phyloP scores from a whole-genome alignment of 2,329 filamentous ascomycete genomes.

The Talaromyces piceae region DNA sequence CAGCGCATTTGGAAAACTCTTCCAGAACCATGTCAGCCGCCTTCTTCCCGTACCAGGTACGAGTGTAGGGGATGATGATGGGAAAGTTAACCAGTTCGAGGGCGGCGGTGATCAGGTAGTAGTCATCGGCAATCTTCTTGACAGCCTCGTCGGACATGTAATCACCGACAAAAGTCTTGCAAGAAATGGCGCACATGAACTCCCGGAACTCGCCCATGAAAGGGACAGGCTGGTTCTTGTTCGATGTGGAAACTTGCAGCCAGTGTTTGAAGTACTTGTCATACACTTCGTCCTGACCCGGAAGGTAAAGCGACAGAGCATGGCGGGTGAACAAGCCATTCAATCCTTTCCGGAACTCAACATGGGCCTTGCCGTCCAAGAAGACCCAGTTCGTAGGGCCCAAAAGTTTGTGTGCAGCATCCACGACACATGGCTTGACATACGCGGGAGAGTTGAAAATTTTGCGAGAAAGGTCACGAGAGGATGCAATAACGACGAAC shows the following conservation, averaged over 20 bases:
- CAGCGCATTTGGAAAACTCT: conserved; percentile 85
- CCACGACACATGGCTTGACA: conserved; percentile 94
- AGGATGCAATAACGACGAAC: conserved; percentile 94
- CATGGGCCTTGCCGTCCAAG: conserved; percentile 86
- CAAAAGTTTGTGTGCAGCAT: conserved; percentile 86
- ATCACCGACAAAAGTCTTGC: conserved; percentile 93
- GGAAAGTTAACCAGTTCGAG: conserved; percentile 98
- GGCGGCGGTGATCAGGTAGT: conserved; percentile 91
- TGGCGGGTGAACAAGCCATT: conserved; percentile 91
- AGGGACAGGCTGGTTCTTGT: conserved; percentile 64
- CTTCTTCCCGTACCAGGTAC: conserved; percentile 96
- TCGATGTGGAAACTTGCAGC: conserved; percentile 64
- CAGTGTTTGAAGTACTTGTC: conserved; percentile 77
- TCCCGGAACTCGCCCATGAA: conserved; percentile 94
- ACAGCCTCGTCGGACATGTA: conserved; percentile 87
- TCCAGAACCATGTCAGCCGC: conserved; percentile 83
- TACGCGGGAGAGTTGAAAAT: conserved; percentile 89
- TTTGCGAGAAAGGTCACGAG: conserved; percentile 90
- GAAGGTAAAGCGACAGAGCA: conserved; percentile 80
- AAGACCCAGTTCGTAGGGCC: conserved; percentile 95
- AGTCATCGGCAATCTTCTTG: conserved; percentile 92
- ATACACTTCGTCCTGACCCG: conserved; percentile 88
- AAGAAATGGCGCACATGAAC: conserved; percentile 88
- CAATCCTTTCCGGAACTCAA: conserved; percentile 94
- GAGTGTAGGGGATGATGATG: conserved; percentile 89